Evolutionary conservation across 768 basidiomycete genomes (phyloP), one percentile per base, ranked within the genome.

Genomic region (Mycena indigotica): DNA sequence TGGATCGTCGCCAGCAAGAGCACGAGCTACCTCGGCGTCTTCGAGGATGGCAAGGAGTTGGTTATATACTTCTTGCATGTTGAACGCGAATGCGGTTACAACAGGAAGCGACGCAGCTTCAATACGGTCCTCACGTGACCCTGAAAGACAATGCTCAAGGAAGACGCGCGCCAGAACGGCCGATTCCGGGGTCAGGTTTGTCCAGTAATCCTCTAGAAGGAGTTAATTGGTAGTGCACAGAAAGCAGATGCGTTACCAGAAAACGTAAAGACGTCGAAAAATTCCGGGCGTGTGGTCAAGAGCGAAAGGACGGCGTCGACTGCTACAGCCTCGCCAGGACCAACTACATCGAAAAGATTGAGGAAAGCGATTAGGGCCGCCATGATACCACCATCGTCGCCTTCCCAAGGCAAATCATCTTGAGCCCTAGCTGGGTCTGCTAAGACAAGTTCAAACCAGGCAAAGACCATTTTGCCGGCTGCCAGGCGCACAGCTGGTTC

Each of bases 11-110:
- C 65, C 67, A 13, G 67, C 66, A 2, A 76, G 62, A 24, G 75
- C 58, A 29, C 69, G 71, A 8, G 70, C 70, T 3, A 71, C 72
- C 41, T 79, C 80, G 8, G 69, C 70, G 21, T 78, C 77, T 51
- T 80, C 74, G 35, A 82, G 60, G 2, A 73, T 66, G 15, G 66
- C 67, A 19, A 82, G 68, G 10, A 84, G 65, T 3, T 75, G 72
- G 66, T 95, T 95, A 72, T 93, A 97, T 0, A 84, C 80, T 40
- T 84, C 78, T 69, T 96, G 90, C 29, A 96, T 85, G 52, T 81
- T 77, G 75, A 89, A 95, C 0, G 95, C 95, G 60, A 97, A 86
- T 0, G 88, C 84, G 0, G 94, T 96, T n/a, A 97, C 91, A 35
- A 95, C 92, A 0, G 96, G 96, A 3, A 98, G 77, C 4, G 75